Evolutionary conservation across 2,329 filamentous ascomycete species (phyloP), one percentile per base, ranked within the genome.

Genomic region (Fusarium graminum): DNA sequence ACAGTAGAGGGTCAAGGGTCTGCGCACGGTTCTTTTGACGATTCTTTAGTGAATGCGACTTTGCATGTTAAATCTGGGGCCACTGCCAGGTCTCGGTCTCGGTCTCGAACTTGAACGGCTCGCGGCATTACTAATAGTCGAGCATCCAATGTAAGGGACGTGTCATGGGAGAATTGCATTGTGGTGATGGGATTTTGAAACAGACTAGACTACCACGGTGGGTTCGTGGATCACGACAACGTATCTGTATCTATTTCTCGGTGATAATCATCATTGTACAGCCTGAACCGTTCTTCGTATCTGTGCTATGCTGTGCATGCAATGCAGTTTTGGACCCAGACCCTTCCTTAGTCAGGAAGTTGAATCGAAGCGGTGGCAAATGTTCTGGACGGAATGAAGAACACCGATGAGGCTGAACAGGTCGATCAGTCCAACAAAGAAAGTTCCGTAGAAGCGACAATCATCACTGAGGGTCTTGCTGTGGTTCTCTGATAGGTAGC

Each of bases 71-170:
- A 40, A 51, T 44, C 44, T 50, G 59, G 53, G 54, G 36, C 38
- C 36, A 58, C 61, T 52, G 34, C 55, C 49, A 65, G 42, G 54
- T 44, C 60, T 69, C 42, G 22, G 54, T 44, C 60, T 69, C 42
- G 22, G 22, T 22, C 22, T 22, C 22, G 22, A 22, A 22, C 22
- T 22, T 6, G 49, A 71, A 61, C 59, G 54, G 61, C 63, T 46
- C 57, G 26, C 64, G 59, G 59, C 28, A 43, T 58, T 63, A 72
- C 67, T 72, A 72, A 71, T 72, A 62, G 36, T 44, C 25, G 25
- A 29, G 36, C 39, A 38, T 45, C 45, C 46, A 61, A 54, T 50
- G 50, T 52, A 65, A 67, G 56, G 53, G 52, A 61, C 46, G 45
- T 46, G 57, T 55, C 54, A 65, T 61, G 49, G 49, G 50, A 40